Percentiles rank a stretch among this genome's conserved stretches.
These are phyloP conservation scores for Curvularia spicifera DNA, from an alignment of 2,329 filamentous ascomycete genomes.

Conservation along the genomic window DNA sequence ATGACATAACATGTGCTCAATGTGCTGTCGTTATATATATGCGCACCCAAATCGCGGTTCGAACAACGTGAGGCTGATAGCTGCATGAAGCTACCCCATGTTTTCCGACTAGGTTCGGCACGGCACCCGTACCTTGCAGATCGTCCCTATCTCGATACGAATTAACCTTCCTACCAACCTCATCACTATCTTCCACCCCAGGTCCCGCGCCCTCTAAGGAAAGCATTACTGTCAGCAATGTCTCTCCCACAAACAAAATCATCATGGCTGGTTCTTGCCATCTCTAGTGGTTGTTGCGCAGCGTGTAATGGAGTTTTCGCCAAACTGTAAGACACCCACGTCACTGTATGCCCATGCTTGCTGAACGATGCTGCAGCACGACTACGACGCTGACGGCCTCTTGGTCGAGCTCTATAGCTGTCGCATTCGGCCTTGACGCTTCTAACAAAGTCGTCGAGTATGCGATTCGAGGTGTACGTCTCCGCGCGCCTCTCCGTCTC, in stretches of 20 bases:
- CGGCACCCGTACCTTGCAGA: conserved; percentile 27
- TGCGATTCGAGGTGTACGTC: conserved; percentile 59
- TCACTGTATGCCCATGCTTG: background rate
- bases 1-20: background rate
- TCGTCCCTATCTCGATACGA: conserved; percentile 13
- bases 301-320: conserved; percentile 85
- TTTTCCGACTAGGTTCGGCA: conserved; percentile 27
- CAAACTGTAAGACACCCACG: conserved; percentile 67
- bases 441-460: conserved; percentile 58
- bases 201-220: conserved; percentile 5
- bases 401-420: conserved; percentile 58
- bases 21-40: background rate
- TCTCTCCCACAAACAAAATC: conserved; percentile 31
- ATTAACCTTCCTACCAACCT: background rate
- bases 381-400: conserved; percentile 65
- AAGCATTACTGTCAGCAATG: conserved; percentile 25
- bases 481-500: background rate
- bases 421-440: conserved; percentile 54
- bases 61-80: conserved; percentile 2
- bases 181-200: conserved; percentile 1
- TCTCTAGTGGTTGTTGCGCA: conserved; percentile 77
- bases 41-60: background rate
- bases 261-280: conserved; percentile 67
- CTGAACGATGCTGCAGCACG: conserved; percentile 53
- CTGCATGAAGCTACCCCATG: conserved; percentile 12